A percentile compares a stretch with the other conserved stretches of the same genome.
phyloP scores from a whole-genome alignment of 257 asterid genomes.

The Ilex aquifolium region DNA sequence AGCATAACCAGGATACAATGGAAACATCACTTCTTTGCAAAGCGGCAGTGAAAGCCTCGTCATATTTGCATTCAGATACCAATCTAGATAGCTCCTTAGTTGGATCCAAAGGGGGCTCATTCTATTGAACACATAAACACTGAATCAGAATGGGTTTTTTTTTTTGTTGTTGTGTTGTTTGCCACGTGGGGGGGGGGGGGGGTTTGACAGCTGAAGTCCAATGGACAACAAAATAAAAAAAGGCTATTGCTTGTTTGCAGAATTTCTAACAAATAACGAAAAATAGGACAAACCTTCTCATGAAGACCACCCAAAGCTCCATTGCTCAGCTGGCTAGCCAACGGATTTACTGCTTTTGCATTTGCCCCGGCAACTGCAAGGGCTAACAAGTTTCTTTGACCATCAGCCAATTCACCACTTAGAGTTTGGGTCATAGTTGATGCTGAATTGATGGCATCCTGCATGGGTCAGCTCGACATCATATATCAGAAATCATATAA shows the following conservation, averaged over 20 bases:
- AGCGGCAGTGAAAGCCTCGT: slow-evolving; percentile 86
- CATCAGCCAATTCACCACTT: slow-evolving; percentile 77
- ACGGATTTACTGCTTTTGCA: slow-evolving; percentile 54
- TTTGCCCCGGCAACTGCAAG: slow-evolving; percentile 71
- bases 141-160: not conserved
- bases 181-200: too few species aligned
- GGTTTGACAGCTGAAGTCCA: not conserved
- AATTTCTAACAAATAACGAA: not conserved
- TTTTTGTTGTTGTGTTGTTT: too few species aligned
- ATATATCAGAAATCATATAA: not conserved
- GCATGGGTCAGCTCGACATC: slow-evolving; percentile 5
- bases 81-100: slow-evolving; percentile 83
- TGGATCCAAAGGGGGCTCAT: slow-evolving; percentile 87
- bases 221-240: too few species aligned
- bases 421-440: slow-evolving; percentile 79
- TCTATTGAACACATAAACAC: slow-evolving; percentile 26
- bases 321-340: slow-evolving; percentile 68
- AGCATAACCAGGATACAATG: slow-evolving; percentile 89
- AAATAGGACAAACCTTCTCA: slow-evolving; percentile 57
- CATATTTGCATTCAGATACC: slow-evolving; percentile 72
- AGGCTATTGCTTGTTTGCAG: not conserved
- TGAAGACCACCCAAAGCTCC: slow-evolving; percentile 79
- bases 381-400: slow-evolving; percentile 79
- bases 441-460: slow-evolving; percentile 89
- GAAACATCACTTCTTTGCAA: slow-evolving; percentile 82